phyloP scores from a whole-genome alignment of 2,329 filamentous ascomycete species.

The Lasiodiplodia gonubiensis region DNA sequence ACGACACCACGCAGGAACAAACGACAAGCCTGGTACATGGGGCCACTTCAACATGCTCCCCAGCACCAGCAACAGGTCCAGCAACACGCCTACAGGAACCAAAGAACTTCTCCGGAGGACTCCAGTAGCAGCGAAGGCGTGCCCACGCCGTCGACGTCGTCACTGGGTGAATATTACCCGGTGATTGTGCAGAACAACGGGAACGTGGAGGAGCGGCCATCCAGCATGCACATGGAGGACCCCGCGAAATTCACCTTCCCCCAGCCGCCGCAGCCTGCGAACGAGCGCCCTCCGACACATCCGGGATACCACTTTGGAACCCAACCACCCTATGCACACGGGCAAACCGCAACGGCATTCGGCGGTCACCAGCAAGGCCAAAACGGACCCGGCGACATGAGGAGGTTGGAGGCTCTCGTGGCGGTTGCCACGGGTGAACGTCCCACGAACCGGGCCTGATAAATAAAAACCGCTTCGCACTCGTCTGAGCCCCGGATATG shows the following conservation, averaged over 20 bases:
- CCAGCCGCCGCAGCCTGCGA: conserved; percentile 39
- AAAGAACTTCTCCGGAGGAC: conserved; percentile 61
- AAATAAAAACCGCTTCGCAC: conserved; percentile 31
- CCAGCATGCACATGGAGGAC: conserved; percentile 47
- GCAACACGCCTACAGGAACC: conserved; percentile 38
- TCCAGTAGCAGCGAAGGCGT: conserved; percentile 62
- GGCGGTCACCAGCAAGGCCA: conserved; percentile 10
- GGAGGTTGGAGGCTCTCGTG: conserved; percentile 66
- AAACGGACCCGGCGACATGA: conserved; percentile 55
- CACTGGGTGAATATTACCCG: conserved; percentile 58
- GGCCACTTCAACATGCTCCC: conserved; percentile 46
- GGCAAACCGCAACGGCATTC: conserved; percentile 38
- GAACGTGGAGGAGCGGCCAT: conserved; percentile 52
- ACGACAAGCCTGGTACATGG: conserved; percentile 75
- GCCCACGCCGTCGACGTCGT: conserved; percentile 57
- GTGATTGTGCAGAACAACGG: conserved; percentile 59
- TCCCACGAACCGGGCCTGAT: conserved; percentile 15
- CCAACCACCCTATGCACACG: conserved; percentile 33
- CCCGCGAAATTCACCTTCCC: conserved; percentile 44
- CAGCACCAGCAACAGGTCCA: conserved; percentile 27
- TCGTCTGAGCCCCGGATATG: conserved; percentile 32
- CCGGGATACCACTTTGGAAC: conserved; percentile 39
- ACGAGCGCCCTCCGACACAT: conserved; percentile 36
- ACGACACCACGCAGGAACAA: conserved; percentile 66
- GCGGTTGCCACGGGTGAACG: conserved; percentile 67